A percentile compares a stretch with the other conserved stretches of the same genome.
These are phyloP conservation scores for Saccharomyces kudriavzevii DNA, from an alignment of 805 yeast species.

Conservation along the genomic window DNA sequence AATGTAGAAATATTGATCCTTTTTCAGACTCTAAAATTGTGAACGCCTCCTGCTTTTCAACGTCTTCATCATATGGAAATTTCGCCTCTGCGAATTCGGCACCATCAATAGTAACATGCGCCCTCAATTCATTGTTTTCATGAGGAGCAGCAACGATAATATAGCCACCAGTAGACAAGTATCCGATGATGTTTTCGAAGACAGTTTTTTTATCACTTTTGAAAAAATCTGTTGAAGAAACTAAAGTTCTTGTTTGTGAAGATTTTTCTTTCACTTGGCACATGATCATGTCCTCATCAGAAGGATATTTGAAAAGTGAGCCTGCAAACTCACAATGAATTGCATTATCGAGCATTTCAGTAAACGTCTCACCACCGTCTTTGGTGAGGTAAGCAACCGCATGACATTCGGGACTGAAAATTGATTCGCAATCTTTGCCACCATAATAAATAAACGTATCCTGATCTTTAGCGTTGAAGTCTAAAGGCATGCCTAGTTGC, in stretches of 20 bases:
- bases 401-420: constrained; percentile 43
- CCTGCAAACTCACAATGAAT: constrained; percentile 63
- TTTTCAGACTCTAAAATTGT: constrained; percentile 71
- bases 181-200: constrained; percentile 60
- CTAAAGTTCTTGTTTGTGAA: constrained; percentile 26
- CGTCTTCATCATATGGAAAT: constrained; percentile 59
- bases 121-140: constrained; percentile 47
- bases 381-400: constrained; percentile 52
- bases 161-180: constrained; percentile 62
- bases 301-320: constrained; percentile 37
- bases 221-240: constrained; percentile 51
- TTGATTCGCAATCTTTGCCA: constrained; percentile 46
- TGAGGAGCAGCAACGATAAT: constrained; percentile 60
- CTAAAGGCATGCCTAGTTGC: constrained; percentile 36
- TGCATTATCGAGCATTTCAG: constrained; percentile 44
- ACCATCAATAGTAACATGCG: constrained; percentile 77
- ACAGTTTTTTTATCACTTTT: constrained; percentile 31
- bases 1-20: constrained; percentile 71
- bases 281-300: constrained; percentile 46
- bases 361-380: constrained; percentile 62
- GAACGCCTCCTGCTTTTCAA: constrained; percentile 59
- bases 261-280: constrained; percentile 47
- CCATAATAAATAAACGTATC: constrained; percentile 65
- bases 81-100: constrained; percentile 63
- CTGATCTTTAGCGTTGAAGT: constrained; percentile 53